phyloP scores from a whole-genome alignment of 2,329 filamentous ascomycete species.

The Penicillium crustosum region DNA sequence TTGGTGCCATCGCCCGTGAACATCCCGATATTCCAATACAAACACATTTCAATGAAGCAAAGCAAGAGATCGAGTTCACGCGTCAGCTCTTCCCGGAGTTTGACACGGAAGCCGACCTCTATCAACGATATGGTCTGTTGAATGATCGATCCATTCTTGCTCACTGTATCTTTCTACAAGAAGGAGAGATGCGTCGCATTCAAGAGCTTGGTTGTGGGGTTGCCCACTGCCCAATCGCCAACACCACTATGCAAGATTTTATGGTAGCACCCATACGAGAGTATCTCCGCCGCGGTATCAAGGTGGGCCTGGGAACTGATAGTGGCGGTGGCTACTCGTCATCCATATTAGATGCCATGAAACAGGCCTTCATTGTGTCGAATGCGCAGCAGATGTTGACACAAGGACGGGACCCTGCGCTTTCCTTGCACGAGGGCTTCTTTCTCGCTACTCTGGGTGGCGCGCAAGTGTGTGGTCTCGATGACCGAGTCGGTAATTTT shows the following conservation, averaged over 20 bases:
- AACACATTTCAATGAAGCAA: constrained; percentile 67
- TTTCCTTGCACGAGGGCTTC: constrained; percentile 56
- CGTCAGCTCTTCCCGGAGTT: constrained; percentile 57
- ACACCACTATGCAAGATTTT: constrained; percentile 61
- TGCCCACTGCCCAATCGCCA: constrained; percentile 64
- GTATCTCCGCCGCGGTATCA: constrained; percentile 58
- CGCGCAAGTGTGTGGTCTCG: constrained; percentile 58
- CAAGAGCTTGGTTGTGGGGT: constrained; percentile 55
- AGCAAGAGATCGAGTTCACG: constrained; percentile 60
- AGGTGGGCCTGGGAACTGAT: constrained; percentile 67
- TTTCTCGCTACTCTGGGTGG: constrained; percentile 63
- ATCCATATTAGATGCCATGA: constrained; percentile 50
- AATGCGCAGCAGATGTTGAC: constrained; percentile 38
- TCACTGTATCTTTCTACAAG: constrained; percentile 63
- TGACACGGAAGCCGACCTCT: constrained; percentile 60
- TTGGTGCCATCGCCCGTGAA: constrained; percentile 54
- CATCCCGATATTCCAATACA: constrained; percentile 59
- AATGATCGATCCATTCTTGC: constrained; percentile 60
- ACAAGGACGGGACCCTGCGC: constrained; percentile 43
- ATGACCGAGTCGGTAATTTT: constrained; percentile 57
- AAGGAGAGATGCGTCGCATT: constrained; percentile 55
- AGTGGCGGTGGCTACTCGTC: constrained; percentile 63
- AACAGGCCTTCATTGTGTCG: constrained; percentile 55
- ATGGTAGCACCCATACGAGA: constrained; percentile 60
- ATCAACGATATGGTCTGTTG: constrained; percentile 57